A percentile compares a stretch with the other conserved stretches of the same genome.
phyloP scores from a whole-genome alignment of 352 stramenopile species.

The Phytophthora multivora region DNA sequence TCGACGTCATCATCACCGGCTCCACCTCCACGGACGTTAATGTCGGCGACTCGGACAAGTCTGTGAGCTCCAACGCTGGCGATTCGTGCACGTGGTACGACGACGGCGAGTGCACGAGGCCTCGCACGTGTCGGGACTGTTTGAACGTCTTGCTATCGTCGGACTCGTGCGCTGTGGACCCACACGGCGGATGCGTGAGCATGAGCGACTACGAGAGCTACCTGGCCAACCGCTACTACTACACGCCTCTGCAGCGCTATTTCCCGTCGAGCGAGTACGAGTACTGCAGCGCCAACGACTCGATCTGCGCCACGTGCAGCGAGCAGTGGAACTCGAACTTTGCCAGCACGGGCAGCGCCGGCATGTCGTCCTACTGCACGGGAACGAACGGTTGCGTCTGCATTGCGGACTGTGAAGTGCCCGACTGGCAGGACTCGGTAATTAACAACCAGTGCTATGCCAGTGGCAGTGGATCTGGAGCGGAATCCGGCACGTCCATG shows the following conservation, averaged over 20 bases:
- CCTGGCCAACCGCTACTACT: conserved; percentile 45
- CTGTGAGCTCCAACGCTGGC: conserved; percentile 24
- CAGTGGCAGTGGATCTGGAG: conserved; percentile 3
- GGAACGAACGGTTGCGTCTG: conserved; percentile 44
- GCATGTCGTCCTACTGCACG: conserved; percentile 34
- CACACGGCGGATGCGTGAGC: conserved; percentile 43
- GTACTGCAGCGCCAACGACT: conserved; percentile 47
- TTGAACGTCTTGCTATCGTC: conserved; percentile 33
- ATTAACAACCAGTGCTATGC: conserved; percentile 34
- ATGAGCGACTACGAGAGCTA: conserved; percentile 39
- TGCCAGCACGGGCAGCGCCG: conserved; percentile 26
- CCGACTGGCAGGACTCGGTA: conserved; percentile 26
- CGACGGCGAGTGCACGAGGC: conserved; percentile 21
- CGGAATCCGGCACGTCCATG: conserved; percentile 17
- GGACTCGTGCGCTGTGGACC: conserved; percentile 38
- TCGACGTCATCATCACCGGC: conserved; percentile 3
- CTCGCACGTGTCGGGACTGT: conserved; percentile 35
- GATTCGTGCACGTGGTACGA: conserved; percentile 48
- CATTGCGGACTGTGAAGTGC: conserved; percentile 44
- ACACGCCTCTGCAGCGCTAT: conserved; percentile 50
- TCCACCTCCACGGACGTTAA: background rate
- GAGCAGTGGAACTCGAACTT: conserved; percentile 38
- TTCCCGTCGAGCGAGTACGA: conserved; percentile 43
- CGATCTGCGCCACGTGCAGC: conserved; percentile 36
- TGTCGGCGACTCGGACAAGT: conserved; percentile 13